Evolutionary conservation across 768 basidiomycete species (phyloP).

Genomic region (Pulveroboletus ravenelii): DNA sequence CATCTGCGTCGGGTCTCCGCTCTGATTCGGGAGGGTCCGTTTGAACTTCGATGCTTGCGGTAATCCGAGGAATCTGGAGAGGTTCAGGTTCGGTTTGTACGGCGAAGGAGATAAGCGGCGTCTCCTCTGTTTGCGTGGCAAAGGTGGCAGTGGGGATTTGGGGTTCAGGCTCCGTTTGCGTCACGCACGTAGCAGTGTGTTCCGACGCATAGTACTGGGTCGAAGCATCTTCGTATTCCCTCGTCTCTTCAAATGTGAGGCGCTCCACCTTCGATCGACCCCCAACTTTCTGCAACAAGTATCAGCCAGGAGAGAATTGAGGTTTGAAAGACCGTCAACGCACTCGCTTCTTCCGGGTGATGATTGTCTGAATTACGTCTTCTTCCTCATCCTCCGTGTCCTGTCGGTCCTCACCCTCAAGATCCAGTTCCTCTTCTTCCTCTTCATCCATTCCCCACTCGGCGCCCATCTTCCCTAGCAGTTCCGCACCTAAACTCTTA

Average conservation of each 20-base stretch:
- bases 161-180: constrained; percentile 62
- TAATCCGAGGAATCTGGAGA: constrained; percentile 26
- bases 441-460: constrained; percentile 42
- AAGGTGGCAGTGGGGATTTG: constrained; percentile 43
- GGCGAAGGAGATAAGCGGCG: constrained; percentile 19
- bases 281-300: constrained; percentile 53
- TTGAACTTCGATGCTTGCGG: constrained; percentile 57
- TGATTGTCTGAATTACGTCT: constrained; percentile 82
- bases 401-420: constrained; percentile 41
- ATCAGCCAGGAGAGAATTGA: constrained; percentile 11
- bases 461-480: constrained; percentile 56
- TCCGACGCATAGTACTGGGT: constrained; percentile 64
- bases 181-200: constrained; percentile 41
- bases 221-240: constrained; percentile 71
- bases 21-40: constrained; percentile 46
- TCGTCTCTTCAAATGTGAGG: constrained; percentile 50
- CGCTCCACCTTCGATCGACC: constrained; percentile 50
- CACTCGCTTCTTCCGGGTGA: constrained; percentile 77
- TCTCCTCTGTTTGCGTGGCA: constrained; percentile 54
- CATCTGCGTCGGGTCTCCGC: constrained; percentile 23
- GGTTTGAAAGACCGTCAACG: constrained; percentile 8
- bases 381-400: constrained; percentile 57
- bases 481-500: constrained; percentile 71
- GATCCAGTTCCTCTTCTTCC: constrained; percentile 35
- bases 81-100: constrained; percentile 39